Conservation (phyloP, 257 asterid species). For the Nicotiana knightiana region DNA sequence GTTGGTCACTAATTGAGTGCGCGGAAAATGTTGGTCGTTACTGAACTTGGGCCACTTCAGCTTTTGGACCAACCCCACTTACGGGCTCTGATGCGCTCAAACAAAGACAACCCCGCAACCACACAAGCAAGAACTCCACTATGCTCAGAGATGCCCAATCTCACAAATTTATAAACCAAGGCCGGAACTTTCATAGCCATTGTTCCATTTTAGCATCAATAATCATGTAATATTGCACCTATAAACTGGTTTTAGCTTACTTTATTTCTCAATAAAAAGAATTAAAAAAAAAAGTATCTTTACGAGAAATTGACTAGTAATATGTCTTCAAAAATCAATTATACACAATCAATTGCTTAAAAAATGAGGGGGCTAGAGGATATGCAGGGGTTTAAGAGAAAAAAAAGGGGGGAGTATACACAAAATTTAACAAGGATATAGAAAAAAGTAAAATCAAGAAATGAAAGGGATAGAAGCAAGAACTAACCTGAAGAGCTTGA, state of each 20-base stretch:
- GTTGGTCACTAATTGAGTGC: neutral
- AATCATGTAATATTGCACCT: neutral
- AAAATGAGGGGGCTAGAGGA: neutral
- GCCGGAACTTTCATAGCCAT: too few relatives aligned
- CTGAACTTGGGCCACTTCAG: neutral
- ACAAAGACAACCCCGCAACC: too few relatives aligned
- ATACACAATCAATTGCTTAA: neutral
- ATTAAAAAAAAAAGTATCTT: neutral
- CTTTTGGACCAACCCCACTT: neutral
- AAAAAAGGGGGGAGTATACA: neutral
- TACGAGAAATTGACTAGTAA: neutral
- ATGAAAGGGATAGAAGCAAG: neutral
- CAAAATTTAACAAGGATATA: neutral
- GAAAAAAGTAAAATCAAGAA: neutral
- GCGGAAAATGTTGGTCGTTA: neutral
- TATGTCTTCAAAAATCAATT: neutral
- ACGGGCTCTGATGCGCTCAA: too few relatives aligned
- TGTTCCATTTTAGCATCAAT: neutral
- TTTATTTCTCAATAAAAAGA: neutral
- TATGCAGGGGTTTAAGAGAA: neutral
- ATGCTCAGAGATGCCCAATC: too few relatives aligned
- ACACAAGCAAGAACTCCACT: too few relatives aligned
- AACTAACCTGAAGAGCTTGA: constrained; percentile 59
- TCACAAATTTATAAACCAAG: too few relatives aligned
- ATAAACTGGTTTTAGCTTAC: neutral